Evolutionary conservation across 176 grass and related monocot genomes (phyloP).

Genomic region (Hordeum marinum): DNA sequence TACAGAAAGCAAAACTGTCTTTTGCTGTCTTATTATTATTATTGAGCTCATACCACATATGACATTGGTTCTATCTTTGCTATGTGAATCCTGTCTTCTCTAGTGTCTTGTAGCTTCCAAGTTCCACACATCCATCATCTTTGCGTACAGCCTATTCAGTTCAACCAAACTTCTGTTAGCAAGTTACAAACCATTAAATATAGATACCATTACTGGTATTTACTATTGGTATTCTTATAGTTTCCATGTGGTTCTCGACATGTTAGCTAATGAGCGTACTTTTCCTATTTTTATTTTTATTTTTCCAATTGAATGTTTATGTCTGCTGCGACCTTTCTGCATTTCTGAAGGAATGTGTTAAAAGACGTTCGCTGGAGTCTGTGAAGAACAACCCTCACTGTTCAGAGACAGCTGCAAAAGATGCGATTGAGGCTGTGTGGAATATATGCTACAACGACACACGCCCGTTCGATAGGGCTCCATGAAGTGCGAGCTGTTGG

Average conservation of each 20-base stretch:
- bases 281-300: not conserved
- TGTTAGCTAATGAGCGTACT: not conserved
- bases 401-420: slow-evolving; percentile 59
- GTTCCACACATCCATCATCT: not conserved
- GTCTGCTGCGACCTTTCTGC: slow-evolving; percentile 3
- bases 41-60: not conserved
- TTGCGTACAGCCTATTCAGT: not conserved
- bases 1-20: not conserved
- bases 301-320: slow-evolving; percentile 9
- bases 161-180: not conserved
- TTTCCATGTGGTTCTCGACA: not conserved
- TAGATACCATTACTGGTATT: not conserved
- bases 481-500: slow-evolving; percentile 17
- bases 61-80: not conserved
- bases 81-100: not conserved
- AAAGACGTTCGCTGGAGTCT: slow-evolving; percentile 66
- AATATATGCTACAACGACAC: slow-evolving; percentile 88
- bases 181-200: not conserved
- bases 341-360: slow-evolving; percentile 75
- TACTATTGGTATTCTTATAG: not conserved
- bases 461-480: slow-evolving; percentile 80
- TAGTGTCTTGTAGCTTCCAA: not conserved
- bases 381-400: slow-evolving; percentile 66
- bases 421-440: slow-evolving; percentile 90
- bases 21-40: not conserved